Percentiles rank a stretch among this genome's conserved stretches.
phyloP scores from a whole-genome alignment of 768 basidiomycete species.

The Amanita rubescens region DNA sequence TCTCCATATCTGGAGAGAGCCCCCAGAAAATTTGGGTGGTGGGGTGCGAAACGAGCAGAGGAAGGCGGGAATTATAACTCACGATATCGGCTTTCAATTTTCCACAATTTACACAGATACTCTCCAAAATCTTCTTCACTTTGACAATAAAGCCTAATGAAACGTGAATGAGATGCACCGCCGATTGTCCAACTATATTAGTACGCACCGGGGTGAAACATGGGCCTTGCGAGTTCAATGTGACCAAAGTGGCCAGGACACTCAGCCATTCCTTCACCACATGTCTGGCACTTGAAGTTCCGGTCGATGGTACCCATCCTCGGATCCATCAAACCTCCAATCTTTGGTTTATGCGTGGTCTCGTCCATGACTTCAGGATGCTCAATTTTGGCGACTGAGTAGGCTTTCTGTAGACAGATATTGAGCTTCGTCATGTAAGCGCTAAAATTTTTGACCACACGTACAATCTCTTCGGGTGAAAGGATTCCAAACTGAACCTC shows the following conservation, averaged over 20 bases:
- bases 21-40: conserved; percentile 97
- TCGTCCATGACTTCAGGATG: conserved; percentile 99
- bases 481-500: conserved; percentile 99
- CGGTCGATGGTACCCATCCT: conserved; percentile 97
- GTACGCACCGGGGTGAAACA: conserved; percentile 87
- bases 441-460: conserved; percentile 24
- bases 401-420: conserved; percentile 73
- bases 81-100: conserved; percentile 96
- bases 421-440: conserved; percentile 2
- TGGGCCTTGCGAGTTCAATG: conserved; percentile 93
- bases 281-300: conserved; percentile 99
- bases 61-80: conserved; percentile 68
- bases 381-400: conserved; percentile 97
- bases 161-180: neutral
- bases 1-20: conserved; percentile 93
- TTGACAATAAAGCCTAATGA: conserved; percentile 88
- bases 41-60: conserved; percentile 93
- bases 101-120: conserved; percentile 98
- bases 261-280: conserved; percentile 99
- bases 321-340: conserved; percentile 95
- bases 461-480: conserved; percentile 96
- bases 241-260: conserved; percentile 99
- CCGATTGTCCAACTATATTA: neutral
- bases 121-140: conserved; percentile 99
- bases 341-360: conserved; percentile 79